Base-by-base conservation (phyloP, 2,329 filamentous ascomycete genomes). In the Colletotrichum liaoningense region DNA sequence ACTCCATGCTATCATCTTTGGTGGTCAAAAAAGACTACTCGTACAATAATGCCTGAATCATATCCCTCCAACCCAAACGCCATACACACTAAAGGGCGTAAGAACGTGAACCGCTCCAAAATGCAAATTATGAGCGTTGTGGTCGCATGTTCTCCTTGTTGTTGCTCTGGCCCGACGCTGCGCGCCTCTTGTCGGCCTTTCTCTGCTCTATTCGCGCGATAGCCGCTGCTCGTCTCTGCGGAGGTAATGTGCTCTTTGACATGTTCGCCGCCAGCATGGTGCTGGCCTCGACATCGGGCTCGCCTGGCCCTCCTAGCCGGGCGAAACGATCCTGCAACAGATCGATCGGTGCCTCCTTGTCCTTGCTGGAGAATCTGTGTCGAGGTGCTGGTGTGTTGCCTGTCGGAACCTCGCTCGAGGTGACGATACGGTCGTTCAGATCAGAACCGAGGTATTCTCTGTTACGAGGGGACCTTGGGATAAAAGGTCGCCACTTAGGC, bases 141-240 rank as follows among this genome's bases (percentile, higher is more conserved):
- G 84, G 83, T 72, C 80, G 81, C 74, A 88, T 74, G 77, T 90
- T 90, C 81, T 90, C 89, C 83, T 90, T 89, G 74, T 87, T 85
- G 38, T 78, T 75, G 12, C 78, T 80, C 65, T 77, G 79, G 42
- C 78, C 79, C 60, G 79, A 79, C 62, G 80, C 79, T 33, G 79
- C 77, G 70, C 80, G 81, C 78, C 82, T 83, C 78, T 88, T 87
- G 79, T 89, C 86, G n/a, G 85, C 84, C 78, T 85, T 86, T 77
- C 88, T 85, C 79, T 86, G 84, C 79, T 90, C 86, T 16, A 91
- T 85, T 8, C 88, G 82, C 55, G 88, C 89, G 64, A 89, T 83
- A 12, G 88, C 89, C 1, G 88, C 89, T 7, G 88, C 86, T 58
- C 84, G 84, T 42, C 89, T 84, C 63, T 88, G 87, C 4, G 87